These are phyloP conservation scores for Suillus subaureus DNA, from an alignment of 768 basidiomycete genomes.

Conservation along the genomic window DNA sequence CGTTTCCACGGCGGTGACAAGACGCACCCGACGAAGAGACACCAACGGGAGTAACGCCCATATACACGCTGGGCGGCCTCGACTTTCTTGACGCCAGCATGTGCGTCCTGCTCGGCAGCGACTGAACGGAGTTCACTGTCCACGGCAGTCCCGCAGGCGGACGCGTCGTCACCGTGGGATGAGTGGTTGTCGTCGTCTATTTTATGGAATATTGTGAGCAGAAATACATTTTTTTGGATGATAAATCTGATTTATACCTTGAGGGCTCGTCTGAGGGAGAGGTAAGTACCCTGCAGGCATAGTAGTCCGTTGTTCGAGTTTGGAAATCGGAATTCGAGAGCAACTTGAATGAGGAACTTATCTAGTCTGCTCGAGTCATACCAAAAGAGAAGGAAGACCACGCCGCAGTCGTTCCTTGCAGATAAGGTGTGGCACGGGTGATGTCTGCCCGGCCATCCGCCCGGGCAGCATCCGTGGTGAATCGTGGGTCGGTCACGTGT, in stretches of 20 bases:
- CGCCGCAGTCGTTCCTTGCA: too few relatives aligned
- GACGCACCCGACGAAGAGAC: slow-evolving; percentile 57
- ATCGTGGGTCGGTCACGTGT: too few relatives aligned
- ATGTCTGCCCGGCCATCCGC: too few relatives aligned
- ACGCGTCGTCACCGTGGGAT: neutral
- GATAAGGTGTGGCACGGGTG: too few relatives aligned
- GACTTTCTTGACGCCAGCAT: slow-evolving; percentile 47
- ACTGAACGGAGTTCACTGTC: neutral
- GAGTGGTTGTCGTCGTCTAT: slow-evolving; percentile 12
- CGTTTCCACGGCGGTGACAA: neutral
- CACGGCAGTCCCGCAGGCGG: neutral
- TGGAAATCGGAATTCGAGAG: too few relatives aligned
- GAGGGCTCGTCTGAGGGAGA: slow-evolving; percentile 16
- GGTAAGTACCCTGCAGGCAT: slow-evolving; percentile 23
- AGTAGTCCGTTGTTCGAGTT: neutral
- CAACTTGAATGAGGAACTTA: too few relatives aligned
- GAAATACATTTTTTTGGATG: neutral
- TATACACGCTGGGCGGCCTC: slow-evolving; percentile 55
- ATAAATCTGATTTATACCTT: slow-evolving; percentile 15
- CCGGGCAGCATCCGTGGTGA: too few relatives aligned
- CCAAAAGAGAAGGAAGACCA: too few relatives aligned
- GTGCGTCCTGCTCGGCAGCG: slow-evolving; percentile 27
- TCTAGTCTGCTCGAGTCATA: too few relatives aligned
- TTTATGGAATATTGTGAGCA: slow-evolving; percentile 7
- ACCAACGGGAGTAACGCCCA: slow-evolving; percentile 58